Conservation (phyloP, 179 eudicot species). For the Amaranthus tricolor region DNA sequence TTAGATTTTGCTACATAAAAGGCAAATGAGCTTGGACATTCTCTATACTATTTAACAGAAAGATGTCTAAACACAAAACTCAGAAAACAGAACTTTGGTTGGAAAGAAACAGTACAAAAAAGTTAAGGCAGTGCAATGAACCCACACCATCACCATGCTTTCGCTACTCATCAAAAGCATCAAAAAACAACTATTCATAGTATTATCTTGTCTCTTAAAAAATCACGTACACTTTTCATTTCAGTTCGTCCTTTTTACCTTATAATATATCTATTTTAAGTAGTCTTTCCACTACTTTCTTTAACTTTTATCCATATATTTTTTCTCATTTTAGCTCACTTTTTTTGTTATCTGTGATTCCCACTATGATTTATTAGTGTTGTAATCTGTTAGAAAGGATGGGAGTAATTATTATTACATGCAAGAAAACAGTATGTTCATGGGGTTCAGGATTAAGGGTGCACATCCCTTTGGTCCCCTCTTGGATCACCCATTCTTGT, state of each 20-base stretch:
- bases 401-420: neutral
- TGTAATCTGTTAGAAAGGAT: neutral
- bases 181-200: neutral
- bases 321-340: no score
- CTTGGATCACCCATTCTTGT: constrained; percentile 14
- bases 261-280: no score
- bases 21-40: no score
- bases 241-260: no score
- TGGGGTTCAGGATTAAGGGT: constrained; percentile 23
- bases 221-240: no score
- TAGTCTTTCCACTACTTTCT: no score
- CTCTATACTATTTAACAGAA: no score
- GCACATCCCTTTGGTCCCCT: constrained; percentile 21
- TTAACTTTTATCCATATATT: no score
- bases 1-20: no score
- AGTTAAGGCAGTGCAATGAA: neutral
- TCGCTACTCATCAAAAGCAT: constrained; percentile 17
- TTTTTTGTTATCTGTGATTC: no score
- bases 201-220: no score
- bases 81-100: neutral
- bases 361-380: no score
- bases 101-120: neutral
- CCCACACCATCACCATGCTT: constrained; percentile 7
- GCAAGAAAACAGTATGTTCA: constrained; percentile 3
- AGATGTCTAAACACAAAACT: neutral